Percentiles rank a stretch among this genome's conserved stretches.
These are phyloP conservation scores for Leccinum rimulosum DNA, from an alignment of 768 basidiomycete genomes.

Conservation along the genomic window DNA sequence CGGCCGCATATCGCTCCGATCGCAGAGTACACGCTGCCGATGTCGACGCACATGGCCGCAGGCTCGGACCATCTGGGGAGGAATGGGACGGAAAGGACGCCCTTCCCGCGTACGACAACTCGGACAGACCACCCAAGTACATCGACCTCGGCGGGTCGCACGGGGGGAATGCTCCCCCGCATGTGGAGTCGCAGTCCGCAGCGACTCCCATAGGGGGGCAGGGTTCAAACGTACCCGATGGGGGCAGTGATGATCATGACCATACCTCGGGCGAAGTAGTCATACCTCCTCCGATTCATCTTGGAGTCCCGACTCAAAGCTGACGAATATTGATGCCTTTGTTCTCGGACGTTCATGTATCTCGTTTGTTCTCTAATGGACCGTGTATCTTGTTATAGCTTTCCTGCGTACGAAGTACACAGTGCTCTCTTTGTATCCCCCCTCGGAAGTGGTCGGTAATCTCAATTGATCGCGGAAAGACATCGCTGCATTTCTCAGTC, in stretches of 20 bases:
- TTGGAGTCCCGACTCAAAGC: neutral
- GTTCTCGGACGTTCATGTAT: neutral
- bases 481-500: neutral
- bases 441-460: neutral
- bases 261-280: neutral
- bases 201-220: slow-evolving; percentile 1
- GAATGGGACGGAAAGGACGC: slow-evolving; percentile 41
- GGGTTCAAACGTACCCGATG: neutral
- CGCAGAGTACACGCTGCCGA: slow-evolving; percentile 35
- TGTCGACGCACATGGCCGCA: slow-evolving; percentile 41
- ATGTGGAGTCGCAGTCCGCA: neutral
- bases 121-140: slow-evolving; percentile 49
- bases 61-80: slow-evolving; percentile 32
- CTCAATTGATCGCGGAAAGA: neutral
- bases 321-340: slow-evolving; percentile 3
- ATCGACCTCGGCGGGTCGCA: slow-evolving; percentile 20
- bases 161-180: neutral
- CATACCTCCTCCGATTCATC: neutral
- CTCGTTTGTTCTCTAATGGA: neutral
- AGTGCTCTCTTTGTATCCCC: neutral
- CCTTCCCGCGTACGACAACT: slow-evolving; percentile 46
- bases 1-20: slow-evolving; percentile 20
- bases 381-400: neutral
- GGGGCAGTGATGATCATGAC: neutral
- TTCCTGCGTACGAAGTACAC: neutral